phyloP scores from a whole-genome alignment of 176 grass and related monocot genomes.

The Avena atlantica region DNA sequence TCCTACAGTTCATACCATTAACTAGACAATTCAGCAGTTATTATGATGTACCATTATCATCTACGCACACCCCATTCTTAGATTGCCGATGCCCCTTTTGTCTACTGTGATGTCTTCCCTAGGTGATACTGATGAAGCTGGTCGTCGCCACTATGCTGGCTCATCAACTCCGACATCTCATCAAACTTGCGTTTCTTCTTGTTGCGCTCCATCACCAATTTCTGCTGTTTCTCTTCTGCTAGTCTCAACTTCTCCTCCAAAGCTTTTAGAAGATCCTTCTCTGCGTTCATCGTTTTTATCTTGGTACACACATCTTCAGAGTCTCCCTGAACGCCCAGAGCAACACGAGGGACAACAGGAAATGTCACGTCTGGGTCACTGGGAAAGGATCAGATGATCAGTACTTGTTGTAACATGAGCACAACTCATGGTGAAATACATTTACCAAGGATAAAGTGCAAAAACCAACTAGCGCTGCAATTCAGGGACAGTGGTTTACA shows the following conservation, averaged over 20 bases:
- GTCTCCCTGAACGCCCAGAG: not conserved
- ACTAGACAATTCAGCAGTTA: not conserved
- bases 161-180: not conserved
- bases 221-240: not conserved
- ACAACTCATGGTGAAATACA: not conserved
- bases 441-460: not conserved
- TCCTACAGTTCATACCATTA: not conserved
- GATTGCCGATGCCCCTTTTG: not conserved
- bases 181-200: conserved; percentile 49
- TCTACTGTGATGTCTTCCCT: not conserved
- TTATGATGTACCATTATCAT: not conserved
- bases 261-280: conserved; percentile 7
- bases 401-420: not conserved
- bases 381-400: conserved; percentile 3
- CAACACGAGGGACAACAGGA: not conserved
- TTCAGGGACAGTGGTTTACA: too few relatives aligned
- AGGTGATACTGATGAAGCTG: not conserved
- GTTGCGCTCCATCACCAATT: not conserved
- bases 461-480: not conserved
- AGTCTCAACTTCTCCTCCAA: not conserved
- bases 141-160: not conserved
- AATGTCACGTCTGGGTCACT: conserved; percentile 48
- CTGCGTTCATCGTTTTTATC: not conserved
- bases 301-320: conserved; percentile 1
- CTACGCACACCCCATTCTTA: not conserved